A percentile compares a stretch with the other conserved stretches of the same genome.
Conservation (phyloP, 2,329 filamentous ascomycete species). For the Xylariaceae sp. region DNA sequence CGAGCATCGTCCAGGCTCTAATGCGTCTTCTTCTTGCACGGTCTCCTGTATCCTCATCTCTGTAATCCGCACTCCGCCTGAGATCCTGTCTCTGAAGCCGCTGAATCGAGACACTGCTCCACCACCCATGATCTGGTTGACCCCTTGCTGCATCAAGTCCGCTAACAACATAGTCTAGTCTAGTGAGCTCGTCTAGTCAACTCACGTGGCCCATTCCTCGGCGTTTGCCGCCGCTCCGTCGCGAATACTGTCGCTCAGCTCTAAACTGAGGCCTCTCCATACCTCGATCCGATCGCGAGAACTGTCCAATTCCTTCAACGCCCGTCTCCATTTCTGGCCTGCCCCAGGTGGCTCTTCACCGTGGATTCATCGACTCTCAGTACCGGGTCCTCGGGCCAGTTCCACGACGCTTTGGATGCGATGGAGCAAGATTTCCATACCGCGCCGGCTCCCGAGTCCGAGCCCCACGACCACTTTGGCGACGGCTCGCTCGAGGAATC, state of each 20-base stretch:
- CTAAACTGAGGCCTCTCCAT: constrained; percentile 22
- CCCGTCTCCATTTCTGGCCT: constrained; percentile 3
- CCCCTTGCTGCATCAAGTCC: constrained; percentile 15
- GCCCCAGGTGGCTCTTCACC: constrained; percentile 13
- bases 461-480: constrained; percentile 40
- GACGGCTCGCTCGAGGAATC: constrained; percentile 51
- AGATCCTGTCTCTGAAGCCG: constrained; percentile 7
- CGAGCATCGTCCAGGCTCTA: neutral
- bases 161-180: constrained; percentile 18
- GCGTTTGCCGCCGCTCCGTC: constrained; percentile 15
- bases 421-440: constrained; percentile 45
- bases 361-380: constrained; percentile 52
- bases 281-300: constrained; percentile 15
- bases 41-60: neutral
- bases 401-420: constrained; percentile 49
- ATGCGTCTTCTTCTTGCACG: neutral
- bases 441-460: constrained; percentile 9
- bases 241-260: constrained; percentile 20
- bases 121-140: constrained; percentile 11
- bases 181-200: constrained; percentile 10
- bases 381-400: constrained; percentile 49
- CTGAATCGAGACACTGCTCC: constrained; percentile 9
- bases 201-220: constrained; percentile 24
- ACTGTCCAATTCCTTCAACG: constrained; percentile 9
- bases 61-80: neutral